These are phyloP conservation scores for Globisporangium cylindrosporum DNA, from an alignment of 352 stramenopile genomes.

Conservation along the genomic window DNA sequence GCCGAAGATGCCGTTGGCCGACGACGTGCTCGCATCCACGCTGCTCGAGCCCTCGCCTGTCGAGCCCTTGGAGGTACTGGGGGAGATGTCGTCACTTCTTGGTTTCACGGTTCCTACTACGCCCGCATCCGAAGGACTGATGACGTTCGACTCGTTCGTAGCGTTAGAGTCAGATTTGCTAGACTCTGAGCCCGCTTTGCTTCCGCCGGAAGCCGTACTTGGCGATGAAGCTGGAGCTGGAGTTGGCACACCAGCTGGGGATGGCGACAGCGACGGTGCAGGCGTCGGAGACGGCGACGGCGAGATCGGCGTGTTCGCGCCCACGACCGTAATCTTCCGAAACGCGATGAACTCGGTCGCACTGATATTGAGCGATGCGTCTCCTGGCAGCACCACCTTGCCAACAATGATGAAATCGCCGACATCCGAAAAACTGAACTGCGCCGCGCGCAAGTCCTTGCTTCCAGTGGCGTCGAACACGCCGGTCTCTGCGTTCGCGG, in stretches of 20 bases:
- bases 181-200: background rate
- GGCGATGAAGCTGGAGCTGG: constrained; percentile 12
- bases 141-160: constrained; percentile 7
- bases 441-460: constrained; percentile 45
- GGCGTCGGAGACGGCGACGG: constrained; percentile 17
- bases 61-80: background rate
- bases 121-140: background rate
- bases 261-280: constrained; percentile 14
- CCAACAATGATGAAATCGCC: constrained; percentile 69
- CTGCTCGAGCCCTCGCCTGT: constrained; percentile 12
- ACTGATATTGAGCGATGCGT: constrained; percentile 36
- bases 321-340: constrained; percentile 63
- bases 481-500: constrained; percentile 31
- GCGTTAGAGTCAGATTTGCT: background rate
- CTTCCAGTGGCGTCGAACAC: constrained; percentile 38
- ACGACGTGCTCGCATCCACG: constrained; percentile 13
- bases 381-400: constrained; percentile 52
- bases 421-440: constrained; percentile 44
- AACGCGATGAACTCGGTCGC: constrained; percentile 67
- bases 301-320: constrained; percentile 36
- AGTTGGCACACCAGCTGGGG: constrained; percentile 5
- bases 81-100: background rate
- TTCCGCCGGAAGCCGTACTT: constrained; percentile 4
- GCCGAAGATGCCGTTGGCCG: constrained; percentile 14
- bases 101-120: constrained; percentile 15